Percentiles rank a stretch among this genome's conserved stretches.
These are phyloP conservation scores for Phragmites australis DNA, from an alignment of 176 grass and related monocot genomes.

Conservation along the genomic window DNA sequence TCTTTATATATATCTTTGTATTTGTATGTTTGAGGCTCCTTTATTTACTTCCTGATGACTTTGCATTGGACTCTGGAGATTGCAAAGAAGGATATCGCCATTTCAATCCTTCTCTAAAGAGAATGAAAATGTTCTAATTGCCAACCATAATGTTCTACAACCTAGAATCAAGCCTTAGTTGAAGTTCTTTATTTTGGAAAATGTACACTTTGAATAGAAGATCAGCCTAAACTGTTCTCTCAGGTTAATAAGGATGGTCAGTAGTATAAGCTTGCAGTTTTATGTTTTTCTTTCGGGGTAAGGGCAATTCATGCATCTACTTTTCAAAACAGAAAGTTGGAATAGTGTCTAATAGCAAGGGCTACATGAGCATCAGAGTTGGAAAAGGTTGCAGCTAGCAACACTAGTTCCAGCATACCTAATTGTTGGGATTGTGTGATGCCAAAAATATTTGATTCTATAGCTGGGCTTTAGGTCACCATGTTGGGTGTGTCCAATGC, in stretches of 20 bases:
- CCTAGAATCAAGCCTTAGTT: neutral
- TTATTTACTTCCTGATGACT: too few relatives aligned
- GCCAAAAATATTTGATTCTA: neutral
- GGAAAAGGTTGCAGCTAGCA: neutral
- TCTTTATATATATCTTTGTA: too few relatives aligned
- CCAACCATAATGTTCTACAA: neutral
- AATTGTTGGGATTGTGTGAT: neutral
- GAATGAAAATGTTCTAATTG: too few relatives aligned
- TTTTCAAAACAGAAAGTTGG: neutral
- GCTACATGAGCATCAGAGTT: neutral
- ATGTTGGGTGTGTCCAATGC: too few relatives aligned
- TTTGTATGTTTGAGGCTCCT: too few relatives aligned
- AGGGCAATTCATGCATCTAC: neutral
- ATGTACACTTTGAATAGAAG: too few relatives aligned
- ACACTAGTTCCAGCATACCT: neutral
- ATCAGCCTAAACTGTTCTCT: too few relatives aligned
- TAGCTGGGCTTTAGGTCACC: too few relatives aligned
- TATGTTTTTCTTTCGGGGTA: neutral
- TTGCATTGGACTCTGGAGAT: neutral
- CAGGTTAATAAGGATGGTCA: too few relatives aligned
- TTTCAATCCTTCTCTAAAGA: neutral
- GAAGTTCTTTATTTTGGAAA: too few relatives aligned
- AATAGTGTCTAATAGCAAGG: too few relatives aligned
- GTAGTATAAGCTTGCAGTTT: too few relatives aligned
- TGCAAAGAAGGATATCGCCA: neutral